Evolutionary conservation across 106 monocot species (phyloP), one percentile per base, ranked within the genome.

Genomic region (Acorus calamus): DNA sequence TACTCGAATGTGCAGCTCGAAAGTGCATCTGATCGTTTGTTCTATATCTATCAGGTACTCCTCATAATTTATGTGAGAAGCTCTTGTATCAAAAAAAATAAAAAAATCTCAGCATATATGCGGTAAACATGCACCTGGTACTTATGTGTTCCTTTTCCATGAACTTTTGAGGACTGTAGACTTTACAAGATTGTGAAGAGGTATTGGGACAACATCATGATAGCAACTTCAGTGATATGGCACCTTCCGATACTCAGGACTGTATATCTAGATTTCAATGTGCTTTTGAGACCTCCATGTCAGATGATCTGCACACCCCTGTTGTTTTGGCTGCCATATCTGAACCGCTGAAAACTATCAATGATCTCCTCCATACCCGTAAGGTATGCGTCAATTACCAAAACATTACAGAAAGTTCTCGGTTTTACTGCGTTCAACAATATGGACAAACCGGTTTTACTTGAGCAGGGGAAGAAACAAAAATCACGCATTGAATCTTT

Each of bases 251-350:
- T 50, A 81, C 68, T 12, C 44, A 57, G 49, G 70, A 80, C 56
- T 86, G 86, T 67, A 73, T 86, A 57, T 51, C 60, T 60, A 86
- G 78, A 53, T 79, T 94, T 71, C 71, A 11, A 54, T 42, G 14
- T 13, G 86, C 83, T 56, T 86, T 86, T 74, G 73, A 68, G 41
- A 66, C 57, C 41, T 89, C 86, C 13, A 79, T 94, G 77, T 79
- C 81, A 45, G 93, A 94, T 78, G 93, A 94, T 83, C 72, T 94
- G 10, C 86, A 89, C 59, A 94, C 91, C 49, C 78, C 96, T 59
- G 80, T 98, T 67, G 80, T 70, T 48, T 78, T 98, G 69, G 82
- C 81, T 66, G 80, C 85, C 28, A 75, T 98, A 45, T 98, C 91
- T 50, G 96, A 92, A 53, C 88, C 96, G 63, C 64, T 98, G n/a